Evolutionary conservation across 2,329 filamentous ascomycete species (phyloP), one percentile per base, ranked within the genome.

Genomic region (Sclerotinia nivalis): DNA sequence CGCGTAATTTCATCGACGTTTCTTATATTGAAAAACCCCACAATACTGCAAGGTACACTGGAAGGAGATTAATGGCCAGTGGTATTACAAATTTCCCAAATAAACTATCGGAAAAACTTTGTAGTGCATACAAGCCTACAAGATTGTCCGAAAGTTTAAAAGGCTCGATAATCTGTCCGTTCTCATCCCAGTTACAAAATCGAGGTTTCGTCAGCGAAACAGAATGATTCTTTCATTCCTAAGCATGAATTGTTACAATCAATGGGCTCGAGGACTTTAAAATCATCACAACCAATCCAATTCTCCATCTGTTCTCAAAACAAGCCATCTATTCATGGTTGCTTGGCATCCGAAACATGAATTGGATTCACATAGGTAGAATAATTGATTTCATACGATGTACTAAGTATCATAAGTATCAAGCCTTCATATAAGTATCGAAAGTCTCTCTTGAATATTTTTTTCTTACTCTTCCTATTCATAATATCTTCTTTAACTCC

Each of bases 211-310:
- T 54, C 55, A 61, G 43, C 56, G n/a, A 68, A 50, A 54, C 50
- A 31, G 34, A 40, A 66, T 50, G 37, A 49, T 37, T 22, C 34
- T 47, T 58, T 34, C 37, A 58, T 47, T 47, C 64, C 40, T 5
- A 67, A 58, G 64, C 52, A 67, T 56, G 45, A 68, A 37, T 15
- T 50, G 58, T 68, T 68, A 61, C 45, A 62, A 40, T 43, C 22
- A 1, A 68, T 52, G 55, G 55, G 34, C 47, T 62, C 47, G 55
- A 54, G 66, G 54, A 22, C 66, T 68, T 60, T 31, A 5, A 43
- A 45, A 15, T 31, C 3, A 58, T 66, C 40, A 68, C 13, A 37
- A 12, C 28, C 45, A 59, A 47, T 28, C 12, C 15, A 34, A 15
- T 20, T 31, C n/a, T 62, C 47, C 28, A 45, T 62, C 34, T 52